These are phyloP conservation scores for Verticillium klebahnii DNA, from an alignment of 2,329 filamentous ascomycete species.

Conservation along the genomic window DNA sequence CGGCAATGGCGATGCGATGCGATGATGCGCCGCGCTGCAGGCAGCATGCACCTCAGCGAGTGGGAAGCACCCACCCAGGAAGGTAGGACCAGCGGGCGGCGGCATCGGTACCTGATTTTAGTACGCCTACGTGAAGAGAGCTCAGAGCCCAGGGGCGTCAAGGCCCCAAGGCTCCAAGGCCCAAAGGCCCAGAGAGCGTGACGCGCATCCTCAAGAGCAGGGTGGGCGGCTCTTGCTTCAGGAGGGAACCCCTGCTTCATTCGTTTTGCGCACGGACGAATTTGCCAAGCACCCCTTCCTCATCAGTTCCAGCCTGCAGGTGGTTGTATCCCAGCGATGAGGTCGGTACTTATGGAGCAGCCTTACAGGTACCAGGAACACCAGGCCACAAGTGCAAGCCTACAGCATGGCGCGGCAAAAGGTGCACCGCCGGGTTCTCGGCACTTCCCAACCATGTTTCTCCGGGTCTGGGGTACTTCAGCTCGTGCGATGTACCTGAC, in stretches of 20 bases:
- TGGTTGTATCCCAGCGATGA: background rate
- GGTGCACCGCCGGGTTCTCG: background rate
- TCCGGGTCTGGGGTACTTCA: background rate
- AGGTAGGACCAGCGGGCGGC: background rate
- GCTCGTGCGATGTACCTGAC: background rate
- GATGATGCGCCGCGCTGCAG: background rate
- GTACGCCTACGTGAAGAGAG: background rate
- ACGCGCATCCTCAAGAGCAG: background rate
- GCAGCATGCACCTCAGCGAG: background rate
- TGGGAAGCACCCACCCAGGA: background rate
- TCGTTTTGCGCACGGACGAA: background rate
- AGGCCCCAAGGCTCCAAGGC: background rate
- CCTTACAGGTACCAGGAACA: background rate
- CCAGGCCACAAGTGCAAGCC: background rate
- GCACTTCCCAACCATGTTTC: background rate
- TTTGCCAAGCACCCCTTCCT: background rate
- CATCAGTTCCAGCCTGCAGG: background rate
- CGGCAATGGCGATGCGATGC: background rate
- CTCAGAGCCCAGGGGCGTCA: background rate
- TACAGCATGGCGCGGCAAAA: background rate
- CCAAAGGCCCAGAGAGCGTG: background rate
- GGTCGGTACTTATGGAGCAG: background rate
- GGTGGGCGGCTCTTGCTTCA: background rate
- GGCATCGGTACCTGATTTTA: background rate
- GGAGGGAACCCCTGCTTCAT: background rate